These are phyloP conservation scores for Cladophialophora psammophila DNA, from an alignment of 2,329 filamentous ascomycete species.

Conservation along the genomic window DNA sequence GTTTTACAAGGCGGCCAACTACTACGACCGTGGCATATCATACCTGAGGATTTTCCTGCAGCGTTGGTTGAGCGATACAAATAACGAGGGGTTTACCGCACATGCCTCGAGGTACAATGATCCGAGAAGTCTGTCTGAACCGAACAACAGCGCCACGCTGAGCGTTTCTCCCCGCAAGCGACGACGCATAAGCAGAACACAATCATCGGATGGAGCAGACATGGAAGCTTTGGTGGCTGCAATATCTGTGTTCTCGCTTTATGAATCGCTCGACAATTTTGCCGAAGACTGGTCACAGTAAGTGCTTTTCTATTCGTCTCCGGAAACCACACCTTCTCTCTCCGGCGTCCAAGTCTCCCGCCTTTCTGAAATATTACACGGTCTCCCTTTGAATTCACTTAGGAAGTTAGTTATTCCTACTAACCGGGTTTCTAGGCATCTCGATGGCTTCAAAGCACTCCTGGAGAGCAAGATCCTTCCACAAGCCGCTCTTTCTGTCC, in stretches of 20 bases:
- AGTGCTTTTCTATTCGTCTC: constrained; percentile 25
- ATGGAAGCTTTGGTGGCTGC: constrained; percentile 69
- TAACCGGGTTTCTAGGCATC: constrained; percentile 50
- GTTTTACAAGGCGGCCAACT: constrained; percentile 67
- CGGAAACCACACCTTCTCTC: background rate
- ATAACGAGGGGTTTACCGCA: constrained; percentile 29
- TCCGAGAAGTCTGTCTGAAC: constrained; percentile 23
- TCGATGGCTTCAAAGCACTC: constrained; percentile 70
- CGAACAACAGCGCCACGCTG: constrained; percentile 9
- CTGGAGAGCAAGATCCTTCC: constrained; percentile 53
- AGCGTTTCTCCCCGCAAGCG: constrained; percentile 44
- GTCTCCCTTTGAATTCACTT: no score
- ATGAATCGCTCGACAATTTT: constrained; percentile 72
- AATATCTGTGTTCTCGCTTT: constrained; percentile 71
- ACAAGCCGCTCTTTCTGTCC: constrained; percentile 45
- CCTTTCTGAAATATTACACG: no score
- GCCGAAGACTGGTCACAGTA: constrained; percentile 65
- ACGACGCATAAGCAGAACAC: constrained; percentile 45
- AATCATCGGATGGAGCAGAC: constrained; percentile 42
- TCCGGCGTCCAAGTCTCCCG: no score
- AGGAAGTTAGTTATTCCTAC: background rate
- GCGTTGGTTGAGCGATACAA: constrained; percentile 45
- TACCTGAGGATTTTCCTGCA: constrained; percentile 53
- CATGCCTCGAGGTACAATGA: constrained; percentile 31
- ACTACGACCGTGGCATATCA: constrained; percentile 66